Evolutionary conservation across 805 yeast species (phyloP), one percentile per base, ranked within the genome.

Genomic region (Wickerhamiella sergipiensis): DNA sequence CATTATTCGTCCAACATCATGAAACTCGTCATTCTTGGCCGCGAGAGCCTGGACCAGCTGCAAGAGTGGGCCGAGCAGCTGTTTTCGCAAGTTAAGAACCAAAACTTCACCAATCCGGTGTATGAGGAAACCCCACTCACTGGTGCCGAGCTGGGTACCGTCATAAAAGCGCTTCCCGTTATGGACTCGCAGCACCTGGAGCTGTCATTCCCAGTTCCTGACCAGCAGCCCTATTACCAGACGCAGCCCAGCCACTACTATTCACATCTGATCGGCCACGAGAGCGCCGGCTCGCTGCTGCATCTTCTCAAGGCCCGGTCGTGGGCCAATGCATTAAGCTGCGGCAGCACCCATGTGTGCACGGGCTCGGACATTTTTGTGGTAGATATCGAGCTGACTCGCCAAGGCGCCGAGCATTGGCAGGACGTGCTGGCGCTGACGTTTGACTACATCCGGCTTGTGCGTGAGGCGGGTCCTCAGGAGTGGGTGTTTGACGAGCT

Each of bases 211-310:
- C 71, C 76, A 48, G 77, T 85, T 12, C 96, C 96, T 2, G 88
- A 85, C 61, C 81, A 81, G 56, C 76, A 77, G 48, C 76, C 75
- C 23, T 64, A 69, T 48, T 85, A 89, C 85, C 75, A 76, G 50
- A 73, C 75, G 22, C 79, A 79, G 57, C 95, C 97, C 0, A 73
- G 77, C 6, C 77, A 74, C 51, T 84, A 87, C 65, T 75, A 71
- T 57, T 78, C 89, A 19, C 97, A 92, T 64, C 71, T 92, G 49
- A 69, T 90, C 46, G 97, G 97, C 42, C 97, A 90, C 65, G 98
- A 90, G 68, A 85, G 92, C 46, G 74, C 81, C 47, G 97, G 97
- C 1, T 87, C 96, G 1, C 64, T 90, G 18, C 71, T 87, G 36
- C 76, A 80, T 51, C 75, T 73, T 56, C 75, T 90, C 57, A 90